Base-by-base conservation (phyloP, 352 stramenopile species). In the Phytophthora crassamura region DNA sequence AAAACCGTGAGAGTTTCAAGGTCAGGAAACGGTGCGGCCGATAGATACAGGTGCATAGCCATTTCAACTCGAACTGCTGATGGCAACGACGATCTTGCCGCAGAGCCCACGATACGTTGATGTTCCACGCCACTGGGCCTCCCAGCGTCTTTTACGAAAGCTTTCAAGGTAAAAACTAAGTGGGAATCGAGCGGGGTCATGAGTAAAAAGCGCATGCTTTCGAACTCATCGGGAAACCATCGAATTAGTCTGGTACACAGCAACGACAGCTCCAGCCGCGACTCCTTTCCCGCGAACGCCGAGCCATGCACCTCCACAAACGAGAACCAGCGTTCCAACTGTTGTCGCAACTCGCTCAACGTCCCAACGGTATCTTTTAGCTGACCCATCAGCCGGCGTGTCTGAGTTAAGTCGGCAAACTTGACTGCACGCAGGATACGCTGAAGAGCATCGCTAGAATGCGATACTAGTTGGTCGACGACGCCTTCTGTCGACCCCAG, bases 161-260 rank as follows among this genome's bases (percentile, higher is more conserved):
- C 42, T 60, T 70, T 74, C 11, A 82, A 45, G 7, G 67, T 43
- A 7, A 61, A 64, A 16, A 77, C 48, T 15, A 88, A 47, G n/a
- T 73, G 68, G 15, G 58, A 50, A 43, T 84, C 64, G 8, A 82
- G 56, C 5, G 62, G 59, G 9, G 50, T 75, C 67, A 76, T 66
- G 4, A 79, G 41, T 39, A 75, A 39, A 34, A 51, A 54, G 10
- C 51, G 60, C 47, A 80, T 56, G 15, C 51, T 68, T 42, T 49
- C 59, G 45, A 64, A 75, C 10, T 84, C 64, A 20, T 72, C 49
- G 15, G 78, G 76, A 45, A 83, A 76, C 78, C 78, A 88, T 48
- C 67, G 75, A 20, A 79, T 69, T 4, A 88, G 67, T 8, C 74
- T 69, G 11, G 55, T 82, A 55, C 71, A 80, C 8, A 84, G 43